Base-by-base conservation (phyloP, 768 basidiomycete genomes). In the Leccinum aurantiacum region DNA sequence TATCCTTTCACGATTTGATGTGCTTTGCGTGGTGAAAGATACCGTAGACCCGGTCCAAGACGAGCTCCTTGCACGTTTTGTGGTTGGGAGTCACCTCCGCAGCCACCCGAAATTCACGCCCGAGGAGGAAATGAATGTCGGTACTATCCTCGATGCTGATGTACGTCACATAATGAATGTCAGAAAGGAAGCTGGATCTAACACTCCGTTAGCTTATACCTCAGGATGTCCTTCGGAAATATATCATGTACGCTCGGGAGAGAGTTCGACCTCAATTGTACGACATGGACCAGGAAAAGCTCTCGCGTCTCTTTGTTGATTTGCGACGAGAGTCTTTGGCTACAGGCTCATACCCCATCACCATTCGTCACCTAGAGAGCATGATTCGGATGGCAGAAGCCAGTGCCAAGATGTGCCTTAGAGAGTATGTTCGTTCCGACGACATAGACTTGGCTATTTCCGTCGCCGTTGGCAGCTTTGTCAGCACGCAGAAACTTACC, bases 301-400 rank as follows among this genome's bases (percentile, higher is more conserved):
- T 98, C 24, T 81, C 95, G 6, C 82, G 88, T n/a, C 84, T 99
- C 47, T 99, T 97, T 73, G 89, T 93, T 22, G 97, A 99, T 73
- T 82, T 99, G 31, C 89, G 97, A 37, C 89, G 95, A 63, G 97
- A 99, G 72, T 98, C 96, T 5, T 80, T 94, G 67, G 94, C 94
- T 19, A 99, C 97, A 2, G 96, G 96, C n/a, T 98, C 96, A 22
- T 97, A 93, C 77, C 97, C 97, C 2, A 97, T 99, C 72, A 99
- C 97, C 9, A 90, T 98, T 53, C 92, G 97, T 58, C 97, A 98
- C 70, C 76, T 99, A 60, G 97, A 99, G 77, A 96, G 94, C 72
- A 97, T 97, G 92, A 98, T 99, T 76, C 89, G 97, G 44, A 98
- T 98, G 96, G 85, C 93, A 3, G 97, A 99, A 75, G 96, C 97